Conservation (phyloP, 2,329 filamentous ascomycete genomes). For the Celoporthe dispersa region DNA sequence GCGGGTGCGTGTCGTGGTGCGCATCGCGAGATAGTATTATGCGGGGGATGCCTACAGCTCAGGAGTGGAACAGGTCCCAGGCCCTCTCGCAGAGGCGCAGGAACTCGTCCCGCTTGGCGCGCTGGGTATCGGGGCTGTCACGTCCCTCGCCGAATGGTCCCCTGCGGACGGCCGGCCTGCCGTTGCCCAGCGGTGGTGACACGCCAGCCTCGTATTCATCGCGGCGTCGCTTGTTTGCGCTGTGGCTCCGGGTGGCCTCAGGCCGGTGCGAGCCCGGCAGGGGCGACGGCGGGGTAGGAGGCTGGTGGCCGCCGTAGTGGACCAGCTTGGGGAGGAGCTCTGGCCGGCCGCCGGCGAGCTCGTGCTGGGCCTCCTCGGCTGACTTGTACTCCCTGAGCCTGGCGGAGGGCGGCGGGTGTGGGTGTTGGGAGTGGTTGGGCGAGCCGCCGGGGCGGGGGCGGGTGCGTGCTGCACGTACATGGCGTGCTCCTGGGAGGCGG, state of each 20-base stretch:
- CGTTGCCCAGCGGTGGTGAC: slow-evolving; percentile 81
- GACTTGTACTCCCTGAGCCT: slow-evolving; percentile 89
- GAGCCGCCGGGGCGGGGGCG: slow-evolving; percentile 74
- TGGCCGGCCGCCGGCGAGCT: slow-evolving; percentile 86
- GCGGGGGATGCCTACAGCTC: slow-evolving; percentile 35
- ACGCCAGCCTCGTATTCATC: slow-evolving; percentile 94
- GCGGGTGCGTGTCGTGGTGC: slow-evolving; percentile 4
- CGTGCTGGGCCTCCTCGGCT: slow-evolving; percentile 92
- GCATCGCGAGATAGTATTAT: not conserved
- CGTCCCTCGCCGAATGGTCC: slow-evolving; percentile 81
- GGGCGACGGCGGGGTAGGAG: slow-evolving; percentile 87
- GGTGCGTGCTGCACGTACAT: slow-evolving; percentile 66
- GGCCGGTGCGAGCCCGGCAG: slow-evolving; percentile 54
- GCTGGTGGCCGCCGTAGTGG: slow-evolving; percentile 93
- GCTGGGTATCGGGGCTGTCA: slow-evolving; percentile 81
- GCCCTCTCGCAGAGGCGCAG: slow-evolving; percentile 82
- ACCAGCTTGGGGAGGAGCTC: slow-evolving; percentile 92
- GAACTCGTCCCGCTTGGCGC: slow-evolving; percentile 92
- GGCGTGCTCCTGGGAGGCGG: slow-evolving; percentile 55
- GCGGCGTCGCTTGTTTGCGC: slow-evolving; percentile 68
- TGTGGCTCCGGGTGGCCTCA: slow-evolving; percentile 62
- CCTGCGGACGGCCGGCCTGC: slow-evolving; percentile 63
- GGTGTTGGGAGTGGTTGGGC: slow-evolving; percentile 70
- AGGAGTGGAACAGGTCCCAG: slow-evolving; percentile 98
- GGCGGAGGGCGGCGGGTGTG: slow-evolving; percentile 56